Evolutionary conservation across 352 stramenopile species (phyloP), one percentile per base, ranked within the genome.

Genomic region (Aphanomyces euteiches): DNA sequence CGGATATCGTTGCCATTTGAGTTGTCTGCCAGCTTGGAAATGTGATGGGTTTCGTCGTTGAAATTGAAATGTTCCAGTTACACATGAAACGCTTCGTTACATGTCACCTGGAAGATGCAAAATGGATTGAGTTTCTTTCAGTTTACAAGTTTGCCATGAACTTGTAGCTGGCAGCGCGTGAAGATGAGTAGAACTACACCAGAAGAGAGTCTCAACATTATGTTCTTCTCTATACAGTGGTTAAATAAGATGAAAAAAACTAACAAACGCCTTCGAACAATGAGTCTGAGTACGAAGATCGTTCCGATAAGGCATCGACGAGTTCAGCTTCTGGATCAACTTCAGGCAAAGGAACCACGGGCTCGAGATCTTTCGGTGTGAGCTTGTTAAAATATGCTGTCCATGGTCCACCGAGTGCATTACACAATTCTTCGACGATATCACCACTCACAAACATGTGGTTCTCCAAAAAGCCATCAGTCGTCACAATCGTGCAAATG

Each of bases 401-500:
- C 47, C 47, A 70, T n/a, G 43, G 64, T 10, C 47, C 40, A n/a
- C 64, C 64, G 47, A 70, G 47, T 8, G 47, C 64, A 34, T n/a
- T 13, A 41, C 64, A 70, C 36, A 70, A 37, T 39, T 7, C 64
- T 17, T 43, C 64, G 3, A 70, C 47, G 6, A 70, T 15, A n/a
- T 70, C 64, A 19, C n/a, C 47, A n/a, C 40, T 56, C 10, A 70
- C 50, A 12, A 7, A 10, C 47, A 21, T 47, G 47, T 70, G 64
- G 45, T 70, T 47, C 38, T 41, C 64, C 13, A 8, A 7, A 47
- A 70, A 70, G 3, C 54, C 64, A 13, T 60, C 47, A 47, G 54
- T 50, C 43, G 13, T 45, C 34, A 93, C 88, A 3, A 96, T 77
- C 37, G 91, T 85, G 70, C 93, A 87, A 59, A 96, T 94, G 76